These are phyloP conservation scores for Narthecium ossifragum DNA, from an alignment of 106 monocot genomes.

Conservation along the genomic window DNA sequence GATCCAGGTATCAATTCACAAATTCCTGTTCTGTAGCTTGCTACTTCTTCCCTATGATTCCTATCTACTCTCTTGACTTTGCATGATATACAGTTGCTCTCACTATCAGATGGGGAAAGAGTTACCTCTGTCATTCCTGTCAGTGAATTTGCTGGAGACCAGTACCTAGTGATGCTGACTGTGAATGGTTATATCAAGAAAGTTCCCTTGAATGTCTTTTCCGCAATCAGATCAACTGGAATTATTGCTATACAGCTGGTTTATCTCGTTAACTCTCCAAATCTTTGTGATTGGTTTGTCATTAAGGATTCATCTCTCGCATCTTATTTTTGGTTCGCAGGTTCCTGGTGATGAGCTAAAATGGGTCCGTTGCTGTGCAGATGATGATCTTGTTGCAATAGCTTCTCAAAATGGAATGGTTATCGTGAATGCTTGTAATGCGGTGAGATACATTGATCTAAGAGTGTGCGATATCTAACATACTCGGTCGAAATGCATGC, in stretches of 20 bases:
- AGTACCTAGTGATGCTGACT: slow-evolving; percentile 88
- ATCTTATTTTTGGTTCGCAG: slow-evolving; percentile 21
- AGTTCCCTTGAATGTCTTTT: slow-evolving; percentile 87
- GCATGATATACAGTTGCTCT: slow-evolving; percentile 47
- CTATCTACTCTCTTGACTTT: neutral
- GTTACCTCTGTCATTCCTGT: slow-evolving; percentile 97
- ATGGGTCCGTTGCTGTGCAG: slow-evolving; percentile 78
- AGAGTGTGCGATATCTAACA: too few species aligned
- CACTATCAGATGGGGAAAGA: slow-evolving; percentile 86
- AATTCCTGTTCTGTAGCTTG: neutral
- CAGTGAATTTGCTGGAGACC: slow-evolving; percentile 83
- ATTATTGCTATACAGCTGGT: slow-evolving; percentile 99
- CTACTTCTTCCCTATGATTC: slow-evolving; percentile 4
- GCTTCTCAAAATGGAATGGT: slow-evolving; percentile 97
- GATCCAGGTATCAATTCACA: slow-evolving; percentile 47
- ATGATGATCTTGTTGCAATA: slow-evolving; percentile 84
- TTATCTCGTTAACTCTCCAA: slow-evolving; percentile 4
- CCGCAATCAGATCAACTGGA: slow-evolving; percentile 77
- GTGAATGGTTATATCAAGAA: slow-evolving; percentile 92
- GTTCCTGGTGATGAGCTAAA: slow-evolving; percentile 87
- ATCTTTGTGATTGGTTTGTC: too few species aligned
- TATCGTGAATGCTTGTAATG: slow-evolving; percentile 73
- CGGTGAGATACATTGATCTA: slow-evolving; percentile 37
- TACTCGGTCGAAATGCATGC: too few species aligned
- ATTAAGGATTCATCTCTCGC: neutral